Base-by-base conservation (phyloP, 73 alveolate species). In the Uronychia binucleata region DNA sequence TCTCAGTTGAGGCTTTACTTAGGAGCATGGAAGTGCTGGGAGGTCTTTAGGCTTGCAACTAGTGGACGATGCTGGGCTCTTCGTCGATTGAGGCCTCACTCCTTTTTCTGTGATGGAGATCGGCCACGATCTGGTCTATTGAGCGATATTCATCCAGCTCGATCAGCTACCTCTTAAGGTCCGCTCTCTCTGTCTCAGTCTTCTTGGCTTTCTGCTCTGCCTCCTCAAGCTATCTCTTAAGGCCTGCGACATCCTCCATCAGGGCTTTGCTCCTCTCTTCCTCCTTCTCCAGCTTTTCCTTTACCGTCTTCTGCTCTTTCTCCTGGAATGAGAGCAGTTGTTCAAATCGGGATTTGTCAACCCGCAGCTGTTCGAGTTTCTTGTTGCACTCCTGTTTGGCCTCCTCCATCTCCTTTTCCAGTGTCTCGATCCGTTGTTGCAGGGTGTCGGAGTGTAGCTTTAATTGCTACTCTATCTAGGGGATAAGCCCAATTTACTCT, bases 401-500 rank as follows among this genome's bases (percentile, higher is more conserved):
- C 19, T 46, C 5, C 5, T 46, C 67, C 19, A 11, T 19, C n/a
- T 46, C 67, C 67, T 11, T 46, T 46, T 46, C 67, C 67, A 46
- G 5, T 19, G 57, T 29, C 0, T 86, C 93, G 0, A 59, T 26
- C 32, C 80, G 79, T 26, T 86, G 84, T n/a, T 59, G 31, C 28
- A 86, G 46, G 74, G 33, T 46, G 30, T 86, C 93, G 32, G 78
- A 74, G 58, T 86, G 77, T 31, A 86, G 57, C 78, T 86, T 86
- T 32, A 86, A 59, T 32, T 86, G 88, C 60, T 86, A 88, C 82
- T 86, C 93, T 0, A 75, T 26, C 67, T 46, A 46, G 5, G 5
- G 19, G 5, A 46, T 11, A 5, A 46, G 67, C 5, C 5, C n/a
- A 46, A 19, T 46, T 46, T 46, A 46, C 67, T 11, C 80, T 33